Evolutionary conservation across 805 yeast genomes (phyloP), one percentile per base, ranked within the genome.

Genomic region (Schwanniomyces polymorphus): DNA sequence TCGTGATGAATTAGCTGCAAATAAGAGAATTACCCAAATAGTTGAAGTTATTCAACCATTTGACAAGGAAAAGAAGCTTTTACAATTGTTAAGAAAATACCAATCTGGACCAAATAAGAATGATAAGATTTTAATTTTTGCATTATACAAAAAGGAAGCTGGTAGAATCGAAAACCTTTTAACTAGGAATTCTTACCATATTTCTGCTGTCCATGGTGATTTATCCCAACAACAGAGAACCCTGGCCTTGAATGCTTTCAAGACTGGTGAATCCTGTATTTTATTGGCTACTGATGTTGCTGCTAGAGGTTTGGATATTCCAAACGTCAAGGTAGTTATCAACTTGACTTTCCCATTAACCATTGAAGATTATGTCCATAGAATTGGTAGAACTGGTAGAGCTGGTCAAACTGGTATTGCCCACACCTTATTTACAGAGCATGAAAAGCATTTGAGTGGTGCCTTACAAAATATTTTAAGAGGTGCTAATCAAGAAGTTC

Each of bases 211-310:
- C 55, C 99, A 94, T 63, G 99, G 99, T 50, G 98, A 94, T 65
- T 76, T 94, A 60, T 79, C 89, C 42, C 99, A 94, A 72, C 85
- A 79, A 44, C 97, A 92, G 70, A 85, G 99, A 72, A 86, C 97
- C 3, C 80, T 76, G 54, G 97, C 99, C 7, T 76, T 94, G 53
- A 85, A 84, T 31, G 82, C 83, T 52, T 94, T 94, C 77, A 94
- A 94, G 68, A 67, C 77, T 29, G 98, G 98, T 27, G 77, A 76
- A 42, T 78, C 86, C 45, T 84, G 79, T 56, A 71, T 94, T 39
- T 72, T 94, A 68, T 78, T 94, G 56, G 99, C 99, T 27, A 94
- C 99, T 2, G 99, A 94, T 72, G 99, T 91, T 48, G 97, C 97
- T 44, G 97, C 97, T 35, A 82, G 98, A 76, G 98, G 98, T 53